Base-by-base conservation (phyloP, 1,284 basidiomycete species). In the Microbotryum scabiosae region DNA sequence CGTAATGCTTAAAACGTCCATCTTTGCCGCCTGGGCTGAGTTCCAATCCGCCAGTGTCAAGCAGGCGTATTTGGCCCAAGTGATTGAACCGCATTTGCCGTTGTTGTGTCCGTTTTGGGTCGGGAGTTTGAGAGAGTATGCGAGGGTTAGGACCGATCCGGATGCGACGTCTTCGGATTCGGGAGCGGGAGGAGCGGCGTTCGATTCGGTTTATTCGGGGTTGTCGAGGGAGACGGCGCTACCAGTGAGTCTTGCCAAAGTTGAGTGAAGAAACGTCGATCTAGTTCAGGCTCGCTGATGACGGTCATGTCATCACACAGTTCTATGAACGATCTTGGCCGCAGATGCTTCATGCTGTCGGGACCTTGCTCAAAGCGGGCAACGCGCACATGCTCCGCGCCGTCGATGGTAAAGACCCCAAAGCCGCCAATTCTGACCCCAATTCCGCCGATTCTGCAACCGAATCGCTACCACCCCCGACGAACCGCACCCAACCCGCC, bases 1-100 rank as follows among this genome's bases (percentile, higher is more conserved):
- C 0, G 87, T 92, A 45, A 97, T 97, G 90, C 79, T 98, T 57
- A 85, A 91, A 60, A 88, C 97, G 43, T 92, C 94, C 0, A 89
- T 90, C 6, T 79, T 97, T 32, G 87, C 90, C 1, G 96, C 94
- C 0, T 99, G 94, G 94, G 93, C 94, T 18, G 86, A 96, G 72
- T 79, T 99, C 14, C 84, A 93, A 72, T 82, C 92, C 3, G 85
- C 93, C 1, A 86, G 85, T 62, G 75, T 80, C 0, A 79, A 82
- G 44, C 89, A 93, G 71, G 71, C 75, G 1, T 97, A 97, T 75
- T 81, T 98, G 7, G 78, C 81, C 30, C 81, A 86, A 23, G 88
- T 99, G 1, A 82, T 98, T 55, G 82, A 85, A 69, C 92, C 94
- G 5, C 85, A 97, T 72, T 79, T 86, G 43, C 76, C 80, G 6